A percentile compares a stretch with the other conserved stretches of the same genome.
phyloP scores from a whole-genome alignment of 139 green algal genomes.

The Micromonas pusilla region DNA sequence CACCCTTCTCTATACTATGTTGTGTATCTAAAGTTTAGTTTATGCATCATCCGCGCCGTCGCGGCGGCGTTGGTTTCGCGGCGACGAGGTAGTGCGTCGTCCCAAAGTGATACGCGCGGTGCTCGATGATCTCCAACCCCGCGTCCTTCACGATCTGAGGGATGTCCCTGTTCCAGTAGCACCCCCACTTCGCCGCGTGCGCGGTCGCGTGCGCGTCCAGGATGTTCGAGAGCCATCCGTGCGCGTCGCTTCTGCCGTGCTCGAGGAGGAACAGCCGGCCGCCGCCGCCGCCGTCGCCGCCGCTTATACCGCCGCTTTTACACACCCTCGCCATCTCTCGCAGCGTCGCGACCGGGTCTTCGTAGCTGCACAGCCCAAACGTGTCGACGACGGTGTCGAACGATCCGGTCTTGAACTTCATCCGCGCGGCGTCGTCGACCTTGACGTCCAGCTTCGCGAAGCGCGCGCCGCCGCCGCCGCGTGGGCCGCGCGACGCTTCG shows the following conservation, averaged over 20 bases:
- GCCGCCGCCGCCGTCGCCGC: constrained; percentile 29
- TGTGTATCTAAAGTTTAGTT: background rate
- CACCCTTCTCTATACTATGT: background rate
- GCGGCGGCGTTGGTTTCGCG: too few species aligned
- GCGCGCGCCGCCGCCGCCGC: background rate
- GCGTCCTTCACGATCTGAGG: constrained; percentile 48
- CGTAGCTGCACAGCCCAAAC: constrained; percentile 61
- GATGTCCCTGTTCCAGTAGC: constrained; percentile 73
- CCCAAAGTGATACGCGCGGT: constrained; percentile 62
- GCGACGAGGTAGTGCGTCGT: constrained; percentile 57
- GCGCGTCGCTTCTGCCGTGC: constrained; percentile 46
- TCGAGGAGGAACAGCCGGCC: constrained; percentile 53
- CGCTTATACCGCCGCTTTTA: constrained; percentile 44
- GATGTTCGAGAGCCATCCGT: constrained; percentile 46
- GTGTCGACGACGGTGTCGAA: constrained; percentile 74
- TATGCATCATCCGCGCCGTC: too few species aligned
- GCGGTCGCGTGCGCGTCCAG: constrained; percentile 40
- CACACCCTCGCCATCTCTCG: constrained; percentile 44
- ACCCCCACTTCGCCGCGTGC: constrained; percentile 65
- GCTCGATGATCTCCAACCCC: constrained; percentile 47
- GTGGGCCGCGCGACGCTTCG: background rate
- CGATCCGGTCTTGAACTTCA: constrained; percentile 38
- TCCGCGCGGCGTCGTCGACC: constrained; percentile 2
- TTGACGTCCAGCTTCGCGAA: constrained; percentile 12
- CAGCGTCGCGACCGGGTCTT: constrained; percentile 43